Conservation (phyloP, 768 basidiomycete species). For the Amanita fuliginea region DNA sequence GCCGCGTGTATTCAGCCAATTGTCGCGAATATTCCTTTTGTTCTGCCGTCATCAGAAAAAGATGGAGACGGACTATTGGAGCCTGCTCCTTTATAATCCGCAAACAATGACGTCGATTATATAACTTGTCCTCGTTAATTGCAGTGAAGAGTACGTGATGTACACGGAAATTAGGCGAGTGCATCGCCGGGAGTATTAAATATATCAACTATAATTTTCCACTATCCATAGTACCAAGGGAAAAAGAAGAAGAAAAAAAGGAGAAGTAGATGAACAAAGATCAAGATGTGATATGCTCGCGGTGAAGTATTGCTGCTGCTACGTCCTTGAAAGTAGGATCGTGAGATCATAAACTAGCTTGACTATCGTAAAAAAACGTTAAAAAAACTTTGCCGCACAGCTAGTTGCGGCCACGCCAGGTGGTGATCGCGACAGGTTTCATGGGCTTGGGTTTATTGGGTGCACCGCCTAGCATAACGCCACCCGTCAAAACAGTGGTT, state of each 20-base stretch:
- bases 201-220: conserved; percentile 2
- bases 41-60: not conserved
- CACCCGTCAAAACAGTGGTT: conserved; percentile 80
- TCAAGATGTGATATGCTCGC: conserved; percentile 8
- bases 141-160: not conserved
- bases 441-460: conserved; percentile 19
- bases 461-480: conserved; percentile 67
- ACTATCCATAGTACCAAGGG: conserved; percentile 7
- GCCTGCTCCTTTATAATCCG: too few species aligned
- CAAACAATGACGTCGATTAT: too few species aligned
- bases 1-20: conserved; percentile 29
- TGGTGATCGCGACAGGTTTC: conserved; percentile 18
- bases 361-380: conserved; percentile 4
- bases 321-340: conserved; percentile 3
- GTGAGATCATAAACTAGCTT: conserved; percentile 8
- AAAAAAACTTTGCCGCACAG: conserved; percentile 7
- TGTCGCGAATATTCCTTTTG: conserved; percentile 25
- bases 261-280: conserved; percentile 10
- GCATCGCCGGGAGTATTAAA: not conserved
- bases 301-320: not conserved
- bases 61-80: not conserved
- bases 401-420: conserved; percentile 51
- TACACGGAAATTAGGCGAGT: not conserved
- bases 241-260: conserved; percentile 1
- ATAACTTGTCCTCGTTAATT: too few species aligned